These are phyloP conservation scores for Heracleum sosnowskyi DNA, from an alignment of 129 eudicot species.

Conservation along the genomic window DNA sequence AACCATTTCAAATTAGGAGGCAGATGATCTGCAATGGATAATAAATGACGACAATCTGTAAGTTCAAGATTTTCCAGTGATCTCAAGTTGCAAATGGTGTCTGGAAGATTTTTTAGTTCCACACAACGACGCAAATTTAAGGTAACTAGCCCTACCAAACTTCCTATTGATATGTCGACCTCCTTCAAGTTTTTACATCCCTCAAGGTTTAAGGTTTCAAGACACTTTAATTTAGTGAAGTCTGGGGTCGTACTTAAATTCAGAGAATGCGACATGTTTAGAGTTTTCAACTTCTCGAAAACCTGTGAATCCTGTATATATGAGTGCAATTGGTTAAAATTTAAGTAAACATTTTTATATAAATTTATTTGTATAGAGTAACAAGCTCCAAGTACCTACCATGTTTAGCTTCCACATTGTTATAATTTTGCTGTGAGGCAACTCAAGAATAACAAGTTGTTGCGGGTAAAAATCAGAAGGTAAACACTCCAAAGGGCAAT, in stretches of 20 bases:
- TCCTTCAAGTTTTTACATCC: not conserved
- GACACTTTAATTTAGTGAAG: not conserved
- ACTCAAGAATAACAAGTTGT: not conserved
- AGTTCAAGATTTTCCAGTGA: not conserved
- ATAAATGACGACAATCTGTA: too few relatives aligned
- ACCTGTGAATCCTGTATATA: too few relatives aligned
- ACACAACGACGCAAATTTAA: not conserved
- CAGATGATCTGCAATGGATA: too few relatives aligned
- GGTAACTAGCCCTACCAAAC: not conserved
- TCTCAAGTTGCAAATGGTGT: not conserved
- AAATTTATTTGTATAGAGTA: too few relatives aligned
- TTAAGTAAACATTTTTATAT: too few relatives aligned
- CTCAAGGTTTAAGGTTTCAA: not conserved
- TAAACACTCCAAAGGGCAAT: not conserved
- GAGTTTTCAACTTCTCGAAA: not conserved
- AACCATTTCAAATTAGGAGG: too few relatives aligned
- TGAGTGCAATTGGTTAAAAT: too few relatives aligned
- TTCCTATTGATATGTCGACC: conserved; percentile 5
- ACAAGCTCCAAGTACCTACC: too few relatives aligned
- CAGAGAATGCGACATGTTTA: not conserved
- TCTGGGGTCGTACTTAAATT: not conserved
- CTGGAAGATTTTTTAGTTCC: not conserved
- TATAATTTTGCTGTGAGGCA: not conserved
- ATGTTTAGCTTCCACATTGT: not conserved
- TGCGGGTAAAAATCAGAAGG: not conserved